A percentile compares a stretch with the other conserved stretches of the same genome.
Conservation (phyloP, 305 asterid species). For the Ilex paraguariensis region DNA sequence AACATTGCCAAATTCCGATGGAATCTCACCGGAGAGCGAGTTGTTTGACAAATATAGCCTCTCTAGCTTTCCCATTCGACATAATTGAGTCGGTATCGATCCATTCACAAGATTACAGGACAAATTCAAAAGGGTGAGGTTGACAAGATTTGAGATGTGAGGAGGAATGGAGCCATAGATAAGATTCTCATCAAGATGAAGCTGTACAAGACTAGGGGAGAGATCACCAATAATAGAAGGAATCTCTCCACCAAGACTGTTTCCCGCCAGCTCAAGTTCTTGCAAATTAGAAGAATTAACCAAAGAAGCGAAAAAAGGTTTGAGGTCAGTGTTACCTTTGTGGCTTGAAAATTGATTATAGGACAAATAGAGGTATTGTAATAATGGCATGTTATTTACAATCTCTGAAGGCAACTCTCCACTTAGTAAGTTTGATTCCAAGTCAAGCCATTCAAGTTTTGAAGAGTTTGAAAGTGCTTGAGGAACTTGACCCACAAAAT, state of each 20-base stretch:
- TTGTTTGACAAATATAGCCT: conserved; percentile 59
- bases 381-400: conserved; percentile 34
- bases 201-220: conserved; percentile 46
- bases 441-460: conserved; percentile 68
- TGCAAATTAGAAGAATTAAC: conserved; percentile 50
- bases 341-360: conserved; percentile 63
- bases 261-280: conserved; percentile 76
- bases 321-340: conserved; percentile 45
- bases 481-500: conserved; percentile 56
- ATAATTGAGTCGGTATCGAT: conserved; percentile 52
- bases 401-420: conserved; percentile 63
- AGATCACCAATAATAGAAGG: conserved; percentile 71
- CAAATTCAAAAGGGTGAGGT: conserved; percentile 66
- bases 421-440: conserved; percentile 49
- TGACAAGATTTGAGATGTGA: conserved; percentile 47
- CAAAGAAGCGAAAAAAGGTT: conserved; percentile 58
- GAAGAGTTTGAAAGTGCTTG: conserved; percentile 54
- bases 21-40: conserved; percentile 54
- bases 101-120: conserved; percentile 74
- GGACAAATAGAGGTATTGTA: conserved; percentile 62
- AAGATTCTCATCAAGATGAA: conserved; percentile 68
- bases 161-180: conserved; percentile 67
- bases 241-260: conserved; percentile 63
- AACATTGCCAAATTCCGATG: conserved; percentile 48
- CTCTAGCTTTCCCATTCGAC: conserved; percentile 49